A percentile compares a stretch with the other conserved stretches of the same genome.
phyloP scores from a whole-genome alignment of 148 eudicot genomes.

The Hydrangea macrophylla region DNA sequence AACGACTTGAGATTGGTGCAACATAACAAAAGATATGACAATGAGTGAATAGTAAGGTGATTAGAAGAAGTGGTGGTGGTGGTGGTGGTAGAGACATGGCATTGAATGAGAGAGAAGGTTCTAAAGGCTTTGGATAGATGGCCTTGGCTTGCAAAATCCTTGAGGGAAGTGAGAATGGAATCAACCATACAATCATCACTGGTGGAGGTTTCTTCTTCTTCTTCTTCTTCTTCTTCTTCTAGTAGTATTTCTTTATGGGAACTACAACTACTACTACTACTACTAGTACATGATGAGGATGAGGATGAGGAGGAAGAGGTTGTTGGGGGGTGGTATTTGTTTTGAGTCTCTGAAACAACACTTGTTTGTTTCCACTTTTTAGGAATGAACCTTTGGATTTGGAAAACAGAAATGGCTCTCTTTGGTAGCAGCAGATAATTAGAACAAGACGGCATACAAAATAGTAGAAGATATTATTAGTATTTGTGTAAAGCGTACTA shows the following conservation, averaged over 20 bases:
- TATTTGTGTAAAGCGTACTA: background rate
- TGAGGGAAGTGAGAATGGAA: conserved; percentile 47
- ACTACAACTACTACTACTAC: too few relatives aligned
- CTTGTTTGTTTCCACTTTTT: conserved; percentile 47
- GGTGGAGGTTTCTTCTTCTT: conserved; percentile 11
- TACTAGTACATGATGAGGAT: too few relatives aligned
- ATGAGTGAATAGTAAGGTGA: conserved; percentile 39
- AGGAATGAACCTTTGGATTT: conserved; percentile 44
- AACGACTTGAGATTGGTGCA: conserved; percentile 47
- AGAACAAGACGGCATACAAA: conserved; percentile 32
- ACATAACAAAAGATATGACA: conserved; percentile 50
- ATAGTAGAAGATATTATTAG: too few relatives aligned
- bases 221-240: too few relatives aligned
- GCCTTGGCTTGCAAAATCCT: conserved; percentile 48
- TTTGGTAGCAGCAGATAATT: conserved; percentile 22
- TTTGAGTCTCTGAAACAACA: conserved; percentile 15
- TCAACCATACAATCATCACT: conserved; percentile 43
- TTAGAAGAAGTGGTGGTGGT: too few relatives aligned
- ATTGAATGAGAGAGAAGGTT: conserved; percentile 42
- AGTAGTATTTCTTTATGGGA: conserved; percentile 4
- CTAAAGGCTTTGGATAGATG: conserved; percentile 50
- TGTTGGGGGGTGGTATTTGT: conserved; percentile 11
- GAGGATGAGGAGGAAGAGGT: too few relatives aligned
- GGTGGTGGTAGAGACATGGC: conserved; percentile 28
- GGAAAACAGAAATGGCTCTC: conserved; percentile 30